Base-by-base conservation (phyloP, 768 basidiomycete species). In the Rhizopogon roseolus region DNA sequence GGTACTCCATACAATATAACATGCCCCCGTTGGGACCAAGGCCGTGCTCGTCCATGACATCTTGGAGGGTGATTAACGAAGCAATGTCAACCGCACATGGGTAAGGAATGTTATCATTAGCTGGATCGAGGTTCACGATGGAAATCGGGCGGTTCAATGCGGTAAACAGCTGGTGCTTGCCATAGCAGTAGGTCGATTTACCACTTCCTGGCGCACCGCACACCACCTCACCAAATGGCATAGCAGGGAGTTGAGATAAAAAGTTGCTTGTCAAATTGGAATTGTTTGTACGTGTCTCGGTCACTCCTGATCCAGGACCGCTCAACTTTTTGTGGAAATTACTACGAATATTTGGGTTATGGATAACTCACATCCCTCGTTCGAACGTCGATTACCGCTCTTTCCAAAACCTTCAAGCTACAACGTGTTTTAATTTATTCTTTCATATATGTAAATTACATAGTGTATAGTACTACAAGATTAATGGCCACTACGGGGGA, bases 21-120 rank as follows among this genome's bases (percentile, higher is more conserved):
- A 98, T 91, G 6, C 83, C 96, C 13, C 97, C 97, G 60, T 99
- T 99, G 0, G 97, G 97, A 0, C 97, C 97, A 1, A 99, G 78
- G 0, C 82, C 81, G 60, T 88, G 82, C 50, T 85, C 82, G 11
- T 83, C 70, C 95, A 98, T 97, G 16, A 83, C 93, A 61, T 93
- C 88, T 45, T 86, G 74, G 37, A 98, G 81, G 0, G 88, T 93
- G 66, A 99, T 90, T 52, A 98, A 81, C 0, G 82, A 82, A 0
- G 88, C 77, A 49, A 98, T 88, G 66, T 90, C 84, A 65, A 99
- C 76, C 0, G 89, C 84, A 66, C 93, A 96, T 28, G 93, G 93
- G 70, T 98, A 99, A 22, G 93, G 86, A 28, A 95, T 86, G 54
- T 79, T 74, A 53, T 90, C 86, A 64, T 96, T 94, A 19, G 97